These are phyloP conservation scores for Starmerella scarabaei DNA, from an alignment of 805 yeast species.

Conservation along the genomic window DNA sequence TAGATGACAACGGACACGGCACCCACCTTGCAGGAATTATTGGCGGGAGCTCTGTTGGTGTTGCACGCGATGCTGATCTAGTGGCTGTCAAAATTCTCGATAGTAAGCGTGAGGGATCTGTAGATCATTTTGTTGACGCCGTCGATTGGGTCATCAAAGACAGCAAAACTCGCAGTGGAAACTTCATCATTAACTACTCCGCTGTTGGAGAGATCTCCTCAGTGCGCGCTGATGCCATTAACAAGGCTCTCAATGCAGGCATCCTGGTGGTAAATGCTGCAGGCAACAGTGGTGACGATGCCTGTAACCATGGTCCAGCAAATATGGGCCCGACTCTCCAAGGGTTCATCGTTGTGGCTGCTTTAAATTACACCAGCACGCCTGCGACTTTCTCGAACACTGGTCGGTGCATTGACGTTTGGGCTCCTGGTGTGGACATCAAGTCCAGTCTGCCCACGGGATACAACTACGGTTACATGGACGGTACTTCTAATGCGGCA, in stretches of 20 bases:
- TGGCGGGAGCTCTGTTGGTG: constrained; percentile 67
- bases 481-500: constrained; percentile 92
- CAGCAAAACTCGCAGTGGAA: constrained; percentile 17
- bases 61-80: constrained; percentile 64
- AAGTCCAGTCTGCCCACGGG: constrained; percentile 28
- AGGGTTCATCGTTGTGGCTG: constrained; percentile 69
- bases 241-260: constrained; percentile 16
- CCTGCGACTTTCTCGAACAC: constrained; percentile 77
- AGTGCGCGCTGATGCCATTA: constrained; percentile 22
- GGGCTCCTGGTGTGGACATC: constrained; percentile 78
- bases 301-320: constrained; percentile 80
- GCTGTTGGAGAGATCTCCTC: constrained; percentile 17
- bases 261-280: constrained; percentile 27
- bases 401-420: constrained; percentile 83
- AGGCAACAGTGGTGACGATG: constrained; percentile 67
- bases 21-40: constrained; percentile 97
- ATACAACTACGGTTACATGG: constrained; percentile 14
- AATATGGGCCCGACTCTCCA: constrained; percentile 45
- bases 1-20: constrained; percentile 90
- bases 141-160: constrained; percentile 26
- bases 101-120: constrained; percentile 48
- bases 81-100: constrained; percentile 73
- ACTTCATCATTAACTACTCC: constrained; percentile 23
- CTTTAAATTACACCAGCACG: constrained; percentile 57
- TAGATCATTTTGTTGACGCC: constrained; percentile 27